Evolutionary conservation across 1,139 yeast genomes (phyloP).

Genomic region (Suhomyces maxii): DNA sequence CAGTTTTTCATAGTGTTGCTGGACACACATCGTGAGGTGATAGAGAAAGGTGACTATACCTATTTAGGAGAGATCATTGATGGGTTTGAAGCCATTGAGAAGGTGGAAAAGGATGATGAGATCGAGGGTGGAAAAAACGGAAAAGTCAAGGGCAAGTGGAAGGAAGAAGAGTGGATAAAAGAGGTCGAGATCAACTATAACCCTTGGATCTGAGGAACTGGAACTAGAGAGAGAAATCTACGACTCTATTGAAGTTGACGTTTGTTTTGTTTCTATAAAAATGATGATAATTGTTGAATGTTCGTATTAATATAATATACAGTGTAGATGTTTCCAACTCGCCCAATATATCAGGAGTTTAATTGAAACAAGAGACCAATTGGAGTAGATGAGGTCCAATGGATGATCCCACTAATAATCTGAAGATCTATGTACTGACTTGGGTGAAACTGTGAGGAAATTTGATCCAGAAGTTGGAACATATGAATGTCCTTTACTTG

Average conservation of each 20-base stretch:
- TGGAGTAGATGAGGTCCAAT: no score
- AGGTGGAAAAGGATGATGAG: slow-evolving; percentile 15
- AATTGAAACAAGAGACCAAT: no score
- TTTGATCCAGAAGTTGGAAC: no score
- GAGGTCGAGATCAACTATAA: slow-evolving; percentile 21
- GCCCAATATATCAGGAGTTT: no score
- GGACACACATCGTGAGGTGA: slow-evolving; percentile 12
- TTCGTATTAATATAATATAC: no score
- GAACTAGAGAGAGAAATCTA: not conserved
- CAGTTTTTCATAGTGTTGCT: slow-evolving; percentile 25
- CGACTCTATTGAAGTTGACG: no score
- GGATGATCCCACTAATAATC: no score
- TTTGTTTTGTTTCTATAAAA: not conserved
- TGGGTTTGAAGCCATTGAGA: slow-evolving; percentile 20
- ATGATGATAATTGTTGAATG: no score
- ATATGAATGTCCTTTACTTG: no score
- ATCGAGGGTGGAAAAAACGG: slow-evolving; percentile 20
- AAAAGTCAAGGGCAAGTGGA: slow-evolving; percentile 24
- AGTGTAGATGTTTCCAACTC: no score
- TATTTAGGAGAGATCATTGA: slow-evolving; percentile 22
- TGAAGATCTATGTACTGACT: not conserved
- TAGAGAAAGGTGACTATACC: slow-evolving; percentile 16
- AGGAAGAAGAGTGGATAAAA: slow-evolving; percentile 18
- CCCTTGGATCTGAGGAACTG: slow-evolving; percentile 14
- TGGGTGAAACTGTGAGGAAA: not conserved